Percentiles rank a stretch among this genome's conserved stretches.
Evolutionary conservation across 805 yeast species (phyloP).

Genomic region (Cyberlindnera xishuangbannaensis): DNA sequence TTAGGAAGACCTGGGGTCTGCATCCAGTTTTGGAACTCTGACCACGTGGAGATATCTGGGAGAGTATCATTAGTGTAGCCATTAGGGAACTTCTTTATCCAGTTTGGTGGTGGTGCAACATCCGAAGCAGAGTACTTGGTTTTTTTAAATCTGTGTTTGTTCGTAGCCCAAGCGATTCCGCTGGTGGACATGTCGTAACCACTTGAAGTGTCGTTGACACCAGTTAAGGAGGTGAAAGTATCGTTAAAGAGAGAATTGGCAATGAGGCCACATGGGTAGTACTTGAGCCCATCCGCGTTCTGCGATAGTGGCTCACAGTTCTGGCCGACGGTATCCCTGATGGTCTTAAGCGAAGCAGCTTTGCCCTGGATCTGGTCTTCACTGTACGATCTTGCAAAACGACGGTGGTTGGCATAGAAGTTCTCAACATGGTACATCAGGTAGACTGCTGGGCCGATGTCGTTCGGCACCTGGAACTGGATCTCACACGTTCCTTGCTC

Average conservation of each 20-base stretch:
- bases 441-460: conserved; percentile 67
- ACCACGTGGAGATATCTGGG: conserved; percentile 65
- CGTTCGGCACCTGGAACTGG: conserved; percentile 66
- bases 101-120: conserved; percentile 80
- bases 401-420: conserved; percentile 91
- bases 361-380: conserved; percentile 79
- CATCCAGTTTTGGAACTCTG: conserved; percentile 81
- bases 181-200: conserved; percentile 42
- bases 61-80: conserved; percentile 67
- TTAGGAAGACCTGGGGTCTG: conserved; percentile 69
- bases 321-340: conserved; percentile 44
- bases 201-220: conserved; percentile 29
- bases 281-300: conserved; percentile 46
- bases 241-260: conserved; percentile 80
- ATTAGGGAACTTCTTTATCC: conserved; percentile 63
- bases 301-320: conserved; percentile 65
- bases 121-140: conserved; percentile 55
- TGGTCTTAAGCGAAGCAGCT: conserved; percentile 47
- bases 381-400: conserved; percentile 84
- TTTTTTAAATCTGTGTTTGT: conserved; percentile 55
- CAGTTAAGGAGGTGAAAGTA: conserved; percentile 47
- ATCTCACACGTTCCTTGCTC: conserved; percentile 61
- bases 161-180: conserved; percentile 70
- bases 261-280: conserved; percentile 81
- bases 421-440: conserved; percentile 81